phyloP scores from a whole-genome alignment of 1,284 basidiomycete species.

The Irpex sp. region DNA sequence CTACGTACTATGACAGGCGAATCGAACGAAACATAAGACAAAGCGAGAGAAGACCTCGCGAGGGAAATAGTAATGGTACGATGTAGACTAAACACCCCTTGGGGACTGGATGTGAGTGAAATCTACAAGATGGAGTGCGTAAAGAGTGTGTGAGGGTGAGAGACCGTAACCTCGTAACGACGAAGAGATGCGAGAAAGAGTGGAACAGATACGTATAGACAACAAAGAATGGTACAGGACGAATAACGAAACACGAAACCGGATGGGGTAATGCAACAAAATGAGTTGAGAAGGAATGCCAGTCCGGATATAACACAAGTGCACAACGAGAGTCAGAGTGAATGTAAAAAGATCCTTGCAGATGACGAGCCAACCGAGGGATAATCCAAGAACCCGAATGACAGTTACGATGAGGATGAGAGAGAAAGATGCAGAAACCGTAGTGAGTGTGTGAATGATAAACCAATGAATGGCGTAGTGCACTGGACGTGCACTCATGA shows the following conservation, averaged over 20 bases:
- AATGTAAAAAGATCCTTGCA: neutral
- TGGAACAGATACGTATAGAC: neutral
- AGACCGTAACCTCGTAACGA: neutral
- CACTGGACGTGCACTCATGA: neutral
- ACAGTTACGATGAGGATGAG: neutral
- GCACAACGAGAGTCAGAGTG: neutral
- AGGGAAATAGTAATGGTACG: too few relatives aligned
- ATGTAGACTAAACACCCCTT: neutral
- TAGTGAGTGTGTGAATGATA: neutral
- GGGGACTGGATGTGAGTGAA: neutral
- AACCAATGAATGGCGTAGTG: neutral
- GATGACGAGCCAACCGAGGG: neutral
- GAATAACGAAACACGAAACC: neutral
- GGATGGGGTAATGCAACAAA: neutral
- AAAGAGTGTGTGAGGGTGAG: neutral
- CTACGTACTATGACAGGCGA: neutral
- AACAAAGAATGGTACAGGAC: neutral
- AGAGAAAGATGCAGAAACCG: neutral
- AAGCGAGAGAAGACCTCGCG: neutral
- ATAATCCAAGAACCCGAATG: neutral
- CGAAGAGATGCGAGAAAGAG: neutral
- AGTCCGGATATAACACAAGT: neutral
- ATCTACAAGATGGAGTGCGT: neutral
- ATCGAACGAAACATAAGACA: neutral
- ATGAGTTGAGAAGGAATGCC: neutral